phyloP scores from a whole-genome alignment of 192 early-diverging fungal genomes.

The Neocallimastix lanati region DNA sequence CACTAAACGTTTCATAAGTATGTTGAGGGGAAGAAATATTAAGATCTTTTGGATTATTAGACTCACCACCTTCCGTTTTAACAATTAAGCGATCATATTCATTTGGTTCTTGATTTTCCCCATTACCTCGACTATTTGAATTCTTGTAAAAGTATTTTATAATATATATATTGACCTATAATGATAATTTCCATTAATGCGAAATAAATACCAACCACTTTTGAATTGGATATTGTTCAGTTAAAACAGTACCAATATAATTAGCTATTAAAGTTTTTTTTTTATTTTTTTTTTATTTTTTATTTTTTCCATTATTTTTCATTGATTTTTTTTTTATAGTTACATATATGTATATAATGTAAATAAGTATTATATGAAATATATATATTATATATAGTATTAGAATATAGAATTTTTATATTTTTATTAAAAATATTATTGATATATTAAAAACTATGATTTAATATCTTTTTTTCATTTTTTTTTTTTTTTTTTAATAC shows the following conservation, averaged over 20 bases:
- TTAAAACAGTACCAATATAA: slow-evolving; percentile 18
- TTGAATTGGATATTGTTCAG: slow-evolving; percentile 22
- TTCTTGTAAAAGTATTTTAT: slow-evolving; percentile 2
- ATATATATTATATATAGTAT: too few relatives aligned
- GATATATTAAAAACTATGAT: too few relatives aligned
- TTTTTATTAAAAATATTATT: too few relatives aligned
- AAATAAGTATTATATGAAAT: too few relatives aligned
- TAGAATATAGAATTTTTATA: too few relatives aligned
- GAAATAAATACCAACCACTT: slow-evolving; percentile 16
- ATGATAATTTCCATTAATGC: slow-evolving; percentile 14
- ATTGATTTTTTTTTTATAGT: too few relatives aligned
- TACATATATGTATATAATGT: too few relatives aligned
- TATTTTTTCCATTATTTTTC: too few relatives aligned
- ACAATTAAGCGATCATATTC: not conserved
- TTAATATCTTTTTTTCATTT: too few relatives aligned
- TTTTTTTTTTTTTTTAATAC: too few relatives aligned
- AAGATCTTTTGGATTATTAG: not conserved
- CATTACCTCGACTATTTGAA: not conserved
- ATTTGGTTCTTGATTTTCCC: not conserved
- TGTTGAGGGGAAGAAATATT: not conserved
- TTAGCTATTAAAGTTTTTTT: too few relatives aligned
- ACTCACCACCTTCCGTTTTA: not conserved
- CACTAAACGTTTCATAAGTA: not conserved
- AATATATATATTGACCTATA: slow-evolving; percentile 19
- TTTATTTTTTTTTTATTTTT: too few relatives aligned